Base-by-base conservation (phyloP, 2,329 filamentous ascomycete species). In the Fusarium camptoceras region DNA sequence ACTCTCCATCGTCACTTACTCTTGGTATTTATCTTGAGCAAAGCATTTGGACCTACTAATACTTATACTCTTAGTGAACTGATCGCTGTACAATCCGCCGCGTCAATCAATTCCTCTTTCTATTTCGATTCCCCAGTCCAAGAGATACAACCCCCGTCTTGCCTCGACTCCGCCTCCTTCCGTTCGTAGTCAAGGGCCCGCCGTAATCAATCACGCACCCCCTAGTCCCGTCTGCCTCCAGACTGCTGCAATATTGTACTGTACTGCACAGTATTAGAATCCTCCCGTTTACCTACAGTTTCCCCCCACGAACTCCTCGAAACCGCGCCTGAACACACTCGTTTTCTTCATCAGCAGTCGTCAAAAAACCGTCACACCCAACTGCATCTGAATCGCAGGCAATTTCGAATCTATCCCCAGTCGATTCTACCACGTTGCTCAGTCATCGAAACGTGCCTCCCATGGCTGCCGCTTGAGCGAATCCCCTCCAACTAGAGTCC, bases 381-480 rank as follows among this genome's bases (percentile, higher is more conserved):
- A 34, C 65, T 39, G 41, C 59, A 39, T 43, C n/a, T n/a, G 25
- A 30, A 27, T 55, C n/a, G 25, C 16, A 42, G 34, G 42, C 42
- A 25, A 60, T 16, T 34, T 37, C 60, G 31, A 50, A 50, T 47
- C 64, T 28, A 55, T 50, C 18, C 28, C 24, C 48, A 44, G 24
- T 22, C 55, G 27, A 65, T 24, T 53, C 43, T 24, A 31, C 39
- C 49, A 51, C 24, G 39, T 39, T 42, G 18, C 54, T 54, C 25
- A 51, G 37, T 34, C 16, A 42, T 22, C 27, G 24, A 46, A 22
- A 51, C 41, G 48, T 53, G 50, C 39, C 59, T 57, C 68, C 30
- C 58, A 75, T 75, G 73, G 73, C 73, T 64, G 55, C 59, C 55
- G 31, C 59, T 61, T 75, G 73, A 66, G 59, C 59, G 22, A 49